Conservation (phyloP, 192 early-diverging fungal species). For the Podochytrium sp. region DNA sequence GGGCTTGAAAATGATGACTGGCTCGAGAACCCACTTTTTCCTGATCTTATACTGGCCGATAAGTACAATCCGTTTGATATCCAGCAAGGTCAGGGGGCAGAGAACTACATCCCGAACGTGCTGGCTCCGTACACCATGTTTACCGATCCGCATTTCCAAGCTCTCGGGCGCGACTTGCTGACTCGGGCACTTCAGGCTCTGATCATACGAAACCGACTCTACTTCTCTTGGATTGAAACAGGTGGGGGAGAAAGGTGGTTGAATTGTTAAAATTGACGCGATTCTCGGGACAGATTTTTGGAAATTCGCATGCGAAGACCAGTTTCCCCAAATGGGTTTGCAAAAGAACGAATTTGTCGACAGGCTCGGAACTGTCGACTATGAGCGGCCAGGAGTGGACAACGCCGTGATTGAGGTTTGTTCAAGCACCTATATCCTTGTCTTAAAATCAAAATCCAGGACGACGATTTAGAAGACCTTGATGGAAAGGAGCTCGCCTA, state of each 20-base stretch:
- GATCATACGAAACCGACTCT: constrained; percentile 37
- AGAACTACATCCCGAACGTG: constrained; percentile 34
- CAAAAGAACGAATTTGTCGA: constrained; percentile 45
- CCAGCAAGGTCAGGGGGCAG: constrained; percentile 6
- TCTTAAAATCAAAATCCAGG: constrained; percentile 28
- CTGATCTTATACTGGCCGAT: constrained; percentile 51
- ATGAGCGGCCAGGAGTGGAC: constrained; percentile 53
- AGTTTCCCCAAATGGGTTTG: constrained; percentile 50
- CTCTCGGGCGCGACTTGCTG: constrained; percentile 36
- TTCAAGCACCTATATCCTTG: neutral
- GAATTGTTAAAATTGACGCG: neutral
- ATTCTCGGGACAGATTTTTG: constrained; percentile 44
- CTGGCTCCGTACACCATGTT: constrained; percentile 42
- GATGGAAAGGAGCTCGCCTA: constrained; percentile 26
- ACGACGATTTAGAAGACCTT: constrained; percentile 51
- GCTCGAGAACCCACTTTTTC: constrained; percentile 55
- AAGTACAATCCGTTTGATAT: constrained; percentile 48
- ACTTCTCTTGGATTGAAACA: constrained; percentile 41
- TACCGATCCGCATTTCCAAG: constrained; percentile 48
- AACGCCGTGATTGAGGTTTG: constrained; percentile 49
- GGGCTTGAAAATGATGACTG: constrained; percentile 46
- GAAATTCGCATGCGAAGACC: constrained; percentile 46
- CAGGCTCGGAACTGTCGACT: constrained; percentile 47
- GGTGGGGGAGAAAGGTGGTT: constrained; percentile 45
- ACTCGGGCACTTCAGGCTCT: constrained; percentile 42